A percentile compares a stretch with the other conserved stretches of the same genome.
phyloP scores from a whole-genome alignment of 2,329 filamentous ascomycete genomes.

The Phialophora tarda region DNA sequence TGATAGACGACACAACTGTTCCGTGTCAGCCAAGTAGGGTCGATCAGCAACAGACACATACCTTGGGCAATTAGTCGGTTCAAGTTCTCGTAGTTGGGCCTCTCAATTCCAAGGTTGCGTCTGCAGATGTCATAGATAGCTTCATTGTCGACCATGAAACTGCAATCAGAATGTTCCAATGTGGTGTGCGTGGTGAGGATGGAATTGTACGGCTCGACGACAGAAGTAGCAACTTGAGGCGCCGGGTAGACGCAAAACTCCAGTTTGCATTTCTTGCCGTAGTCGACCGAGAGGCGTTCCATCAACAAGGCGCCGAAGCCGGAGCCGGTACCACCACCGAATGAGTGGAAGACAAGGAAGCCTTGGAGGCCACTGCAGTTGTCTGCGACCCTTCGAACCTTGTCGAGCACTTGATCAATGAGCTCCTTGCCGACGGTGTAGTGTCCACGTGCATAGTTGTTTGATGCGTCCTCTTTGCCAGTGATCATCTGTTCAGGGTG shows the following conservation, averaged over 20 bases:
- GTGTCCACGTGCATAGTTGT: slow-evolving; percentile 99
- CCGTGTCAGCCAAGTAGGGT: slow-evolving; percentile 37
- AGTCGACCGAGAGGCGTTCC: slow-evolving; percentile 98
- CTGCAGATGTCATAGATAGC: slow-evolving; percentile 99
- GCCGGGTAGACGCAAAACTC: slow-evolving; percentile 99
- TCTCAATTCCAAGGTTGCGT: slow-evolving; percentile 94
- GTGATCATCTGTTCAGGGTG: slow-evolving; percentile 99
- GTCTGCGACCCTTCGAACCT: slow-evolving; percentile 95
- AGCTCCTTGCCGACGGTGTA: slow-evolving; percentile 99
- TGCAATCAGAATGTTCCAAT: slow-evolving; percentile 98
- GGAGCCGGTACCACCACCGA: slow-evolving; percentile 97
- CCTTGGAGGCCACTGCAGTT: slow-evolving; percentile 98
- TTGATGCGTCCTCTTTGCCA: slow-evolving; percentile 99
- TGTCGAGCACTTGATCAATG: slow-evolving; percentile 96
- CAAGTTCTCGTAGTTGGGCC: slow-evolving; percentile 97
- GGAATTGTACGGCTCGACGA: slow-evolving; percentile 99
- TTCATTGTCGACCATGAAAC: slow-evolving; percentile 99
- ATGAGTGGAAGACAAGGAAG: slow-evolving; percentile 99
- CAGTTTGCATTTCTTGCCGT: slow-evolving; percentile 99
- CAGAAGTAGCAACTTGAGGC: slow-evolving; percentile 93
- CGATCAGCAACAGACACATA: slow-evolving; percentile 47
- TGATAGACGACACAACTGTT: slow-evolving; percentile 94
- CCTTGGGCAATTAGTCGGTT: slow-evolving; percentile 98
- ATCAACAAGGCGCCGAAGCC: slow-evolving; percentile 95
- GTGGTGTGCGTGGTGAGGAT: slow-evolving; percentile 99